Base-by-base conservation (phyloP, 1,284 basidiomycete species). In the Pyrrhoderma lamaoense region DNA sequence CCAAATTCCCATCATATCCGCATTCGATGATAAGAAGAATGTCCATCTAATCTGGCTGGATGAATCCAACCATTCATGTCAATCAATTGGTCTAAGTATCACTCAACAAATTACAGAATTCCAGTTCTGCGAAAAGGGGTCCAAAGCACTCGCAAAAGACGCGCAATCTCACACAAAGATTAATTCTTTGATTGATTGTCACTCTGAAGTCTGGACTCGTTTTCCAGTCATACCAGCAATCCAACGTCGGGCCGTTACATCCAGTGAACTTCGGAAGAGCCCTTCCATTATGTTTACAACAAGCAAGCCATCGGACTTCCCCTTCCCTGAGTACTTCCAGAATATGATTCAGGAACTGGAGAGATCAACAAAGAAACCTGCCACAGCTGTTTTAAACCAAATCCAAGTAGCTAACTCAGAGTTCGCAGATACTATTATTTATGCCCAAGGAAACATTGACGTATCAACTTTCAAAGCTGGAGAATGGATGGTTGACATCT, bases 191-290 rank as follows among this genome's bases (percentile, higher is more conserved):
- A 62, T 82, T 5, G 76, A 80, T 52, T 80, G 77, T 48, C 73
- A 79, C 51, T 59, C 69, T 0, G 79, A 82, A n/a, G 73, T 80
- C 40, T 82, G 80, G 80, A 76, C 72, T 2, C 74, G 79, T 2
- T 82, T 79, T 58, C 80, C 81, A 0, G 79, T 82, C 8, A 58
- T 77, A 0, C 68, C 80, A 1, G 77, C 78, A 0, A 70, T 83
- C 27, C 69, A 69, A 38, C 68, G 76, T 2, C 66, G 72, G 35
- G 74, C 72, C 0, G 70, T 75, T 16, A 64, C 70, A 0, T 67
- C 66, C 2, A 56, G 59, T 21, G 57, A 60, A 4, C 59, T 69
- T 21, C 58, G 60, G 11, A 54, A 55, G 2, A 67, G 64, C 18
- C 64, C 62, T 1, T 62, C 76, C 9, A 58, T 67, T 0, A 38